These are phyloP conservation scores for Beauveria sp. DNA, from an alignment of 2,329 filamentous ascomycete species.

Conservation along the genomic window DNA sequence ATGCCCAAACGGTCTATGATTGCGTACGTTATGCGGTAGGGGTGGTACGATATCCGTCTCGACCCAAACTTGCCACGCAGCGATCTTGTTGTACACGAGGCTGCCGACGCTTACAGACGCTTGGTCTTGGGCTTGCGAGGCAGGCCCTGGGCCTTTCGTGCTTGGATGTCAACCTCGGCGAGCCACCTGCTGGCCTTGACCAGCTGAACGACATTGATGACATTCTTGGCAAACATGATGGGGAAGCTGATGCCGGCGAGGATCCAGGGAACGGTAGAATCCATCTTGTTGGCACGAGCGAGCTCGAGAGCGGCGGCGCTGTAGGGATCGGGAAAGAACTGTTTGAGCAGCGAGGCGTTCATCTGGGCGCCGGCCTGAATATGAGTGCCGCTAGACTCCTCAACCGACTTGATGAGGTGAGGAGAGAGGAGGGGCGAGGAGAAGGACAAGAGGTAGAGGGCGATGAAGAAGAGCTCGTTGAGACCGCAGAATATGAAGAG, in stretches of 20 bases:
- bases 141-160: conserved; percentile 47
- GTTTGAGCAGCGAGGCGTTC: conserved; percentile 59
- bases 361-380: conserved; percentile 63
- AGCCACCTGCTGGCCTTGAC: conserved; percentile 89
- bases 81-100: not conserved
- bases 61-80: not conserved
- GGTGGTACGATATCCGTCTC: not conserved
- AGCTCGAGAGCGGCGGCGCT: conserved; percentile 88
- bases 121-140: conserved; percentile 34
- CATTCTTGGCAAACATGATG: conserved; percentile 85
- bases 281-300: conserved; percentile 89
- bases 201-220: conserved; percentile 89
- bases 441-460: conserved; percentile 94
- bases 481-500: conserved; percentile 84
- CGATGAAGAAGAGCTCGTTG: conserved; percentile 98
- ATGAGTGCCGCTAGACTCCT: conserved; percentile 42
- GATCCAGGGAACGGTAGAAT: conserved; percentile 59
- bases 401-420: conserved; percentile 61
- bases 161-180: conserved; percentile 77
- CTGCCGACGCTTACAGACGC: conserved; percentile 4
- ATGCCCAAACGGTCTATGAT: not conserved
- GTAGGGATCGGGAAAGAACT: conserved; percentile 82
- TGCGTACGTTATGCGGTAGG: not conserved
- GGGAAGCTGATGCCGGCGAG: conserved; percentile 74
- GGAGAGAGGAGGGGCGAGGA: conserved; percentile 84